Base-by-base conservation (phyloP, 2,329 filamentous ascomycete genomes). In the Myriosclerotinia duriaeana region DNA sequence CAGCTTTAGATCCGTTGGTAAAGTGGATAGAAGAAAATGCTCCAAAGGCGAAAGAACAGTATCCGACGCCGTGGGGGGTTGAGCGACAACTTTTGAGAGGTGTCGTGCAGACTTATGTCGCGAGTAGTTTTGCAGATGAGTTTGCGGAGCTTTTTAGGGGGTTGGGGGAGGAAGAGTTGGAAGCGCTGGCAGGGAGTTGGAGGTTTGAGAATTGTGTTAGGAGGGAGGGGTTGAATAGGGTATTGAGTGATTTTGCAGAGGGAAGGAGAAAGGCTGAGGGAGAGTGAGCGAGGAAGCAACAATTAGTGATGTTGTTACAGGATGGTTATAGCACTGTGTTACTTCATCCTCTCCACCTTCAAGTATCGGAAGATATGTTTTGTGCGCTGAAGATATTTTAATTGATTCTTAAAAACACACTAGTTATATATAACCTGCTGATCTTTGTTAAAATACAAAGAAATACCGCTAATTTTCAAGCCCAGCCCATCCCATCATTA, bases 111-210 rank as follows among this genome's bases (percentile, higher is more conserved):
- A 79, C 79, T 2, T 80, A 82, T 70, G 72, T 87, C 71, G 80
- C 81, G 11, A 80, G 82, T 67, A 83, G 82, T 62, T 77, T 84
- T 66, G 78, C 78, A 7, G 80, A 81, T 73, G 85, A 87, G 72
- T 82, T 85, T 74, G 84, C 84, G 0, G 80, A 81, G 71, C 74
- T 85, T 42, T 88, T 88, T 70, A 75, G 77, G 52, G 82, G 77
- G 4, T 84, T 83, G 78, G 78, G 75, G 0, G 74, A 81, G 63
- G 79, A 81, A 38, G 81, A 87, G 69, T 72, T 88, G 34, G 85
- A 88, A 58, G 71, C 71, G 69, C 75, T 83, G 67, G 77, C 77
- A 2, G 72, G 72, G 30, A 84, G 82, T 70, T 85, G 84, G 73
- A 78, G 77, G 61, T 84, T 83, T 71, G 81, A 84, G 42, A 76